Conservation (phyloP, 345 rosid species). For the Eucalyptus regnans region DNA sequence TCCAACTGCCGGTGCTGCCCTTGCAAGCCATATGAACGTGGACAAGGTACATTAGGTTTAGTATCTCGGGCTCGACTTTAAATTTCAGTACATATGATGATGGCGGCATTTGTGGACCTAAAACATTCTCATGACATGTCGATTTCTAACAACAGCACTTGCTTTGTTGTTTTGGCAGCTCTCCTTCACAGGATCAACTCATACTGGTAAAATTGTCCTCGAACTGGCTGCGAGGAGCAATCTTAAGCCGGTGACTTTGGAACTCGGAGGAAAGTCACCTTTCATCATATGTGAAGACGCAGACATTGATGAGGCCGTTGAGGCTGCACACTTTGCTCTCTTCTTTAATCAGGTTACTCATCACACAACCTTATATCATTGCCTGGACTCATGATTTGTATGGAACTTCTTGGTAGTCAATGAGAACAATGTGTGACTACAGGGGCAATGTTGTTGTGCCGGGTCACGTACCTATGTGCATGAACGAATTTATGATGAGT, state of each 20-base stretch:
- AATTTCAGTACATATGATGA: not conserved
- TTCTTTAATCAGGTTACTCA: slow-evolving; percentile 70
- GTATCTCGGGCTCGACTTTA: not conserved
- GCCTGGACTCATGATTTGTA: not conserved
- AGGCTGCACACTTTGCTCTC: slow-evolving; percentile 75
- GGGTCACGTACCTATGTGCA: slow-evolving; percentile 92
- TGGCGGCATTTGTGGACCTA: not conserved
- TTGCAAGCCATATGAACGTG: slow-evolving; percentile 81
- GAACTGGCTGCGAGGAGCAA: slow-evolving; percentile 79
- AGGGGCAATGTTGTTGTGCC: slow-evolving; percentile 97
- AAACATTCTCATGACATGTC: not conserved
- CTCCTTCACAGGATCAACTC: slow-evolving; percentile 89
- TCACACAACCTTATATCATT: not conserved
- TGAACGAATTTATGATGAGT: slow-evolving; percentile 59
- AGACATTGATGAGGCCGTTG: slow-evolving; percentile 78
- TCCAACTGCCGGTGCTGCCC: slow-evolving; percentile 75
- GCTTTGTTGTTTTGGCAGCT: slow-evolving; percentile 22
- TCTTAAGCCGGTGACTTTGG: slow-evolving; percentile 87
- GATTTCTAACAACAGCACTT: not conserved
- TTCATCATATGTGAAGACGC: slow-evolving; percentile 86
- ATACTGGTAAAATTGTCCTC: slow-evolving; percentile 51
- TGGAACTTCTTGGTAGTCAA: not conserved
- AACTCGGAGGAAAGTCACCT: slow-evolving; percentile 97
- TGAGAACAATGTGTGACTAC: not conserved
- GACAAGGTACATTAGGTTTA: slow-evolving; percentile 50